Percentiles rank a stretch among this genome's conserved stretches.
Evolutionary conservation across 805 yeast genomes (phyloP).

Genomic region (Sugiyamaella chiloensis): DNA sequence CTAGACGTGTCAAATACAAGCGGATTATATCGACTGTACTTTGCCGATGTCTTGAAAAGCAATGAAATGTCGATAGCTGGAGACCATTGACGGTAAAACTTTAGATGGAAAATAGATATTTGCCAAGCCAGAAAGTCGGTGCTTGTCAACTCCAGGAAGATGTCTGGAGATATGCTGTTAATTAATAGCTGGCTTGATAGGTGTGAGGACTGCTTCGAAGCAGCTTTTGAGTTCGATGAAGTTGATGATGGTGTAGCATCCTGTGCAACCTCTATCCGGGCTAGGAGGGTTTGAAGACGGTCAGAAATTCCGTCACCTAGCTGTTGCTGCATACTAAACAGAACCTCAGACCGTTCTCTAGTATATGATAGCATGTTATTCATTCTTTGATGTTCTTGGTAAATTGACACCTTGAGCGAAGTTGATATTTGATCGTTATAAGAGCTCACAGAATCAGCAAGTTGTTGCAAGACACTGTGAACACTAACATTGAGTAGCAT

Average conservation of each 20-base stretch:
- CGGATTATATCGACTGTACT: constrained; percentile 59
- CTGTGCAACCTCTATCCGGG: constrained; percentile 18
- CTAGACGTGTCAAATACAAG: constrained; percentile 68
- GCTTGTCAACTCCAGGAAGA: constrained; percentile 51
- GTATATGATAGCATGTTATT: constrained; percentile 36
- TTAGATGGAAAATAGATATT: constrained; percentile 63
- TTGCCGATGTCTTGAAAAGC: constrained; percentile 48
- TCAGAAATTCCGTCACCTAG: constrained; percentile 23
- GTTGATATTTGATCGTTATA: constrained; percentile 51
- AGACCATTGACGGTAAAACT: constrained; percentile 68
- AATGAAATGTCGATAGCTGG: constrained; percentile 76
- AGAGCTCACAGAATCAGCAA: constrained; percentile 47
- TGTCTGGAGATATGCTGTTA: constrained; percentile 35
- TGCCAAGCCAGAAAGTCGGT: constrained; percentile 56
- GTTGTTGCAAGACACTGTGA: constrained; percentile 53
- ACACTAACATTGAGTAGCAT: constrained; percentile 62
- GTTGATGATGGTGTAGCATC: not conserved
- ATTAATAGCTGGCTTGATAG: constrained; percentile 1
- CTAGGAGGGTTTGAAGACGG: constrained; percentile 22
- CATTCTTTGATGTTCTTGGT: constrained; percentile 48
- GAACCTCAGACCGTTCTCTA: constrained; percentile 21
- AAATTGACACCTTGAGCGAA: constrained; percentile 50
- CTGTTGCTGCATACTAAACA: constrained; percentile 25
- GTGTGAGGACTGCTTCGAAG: not conserved
- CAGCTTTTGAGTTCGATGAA: not conserved